Conservation (phyloP, 1,139 yeast genomes). For the Suhomyces anneliseae region DNA sequence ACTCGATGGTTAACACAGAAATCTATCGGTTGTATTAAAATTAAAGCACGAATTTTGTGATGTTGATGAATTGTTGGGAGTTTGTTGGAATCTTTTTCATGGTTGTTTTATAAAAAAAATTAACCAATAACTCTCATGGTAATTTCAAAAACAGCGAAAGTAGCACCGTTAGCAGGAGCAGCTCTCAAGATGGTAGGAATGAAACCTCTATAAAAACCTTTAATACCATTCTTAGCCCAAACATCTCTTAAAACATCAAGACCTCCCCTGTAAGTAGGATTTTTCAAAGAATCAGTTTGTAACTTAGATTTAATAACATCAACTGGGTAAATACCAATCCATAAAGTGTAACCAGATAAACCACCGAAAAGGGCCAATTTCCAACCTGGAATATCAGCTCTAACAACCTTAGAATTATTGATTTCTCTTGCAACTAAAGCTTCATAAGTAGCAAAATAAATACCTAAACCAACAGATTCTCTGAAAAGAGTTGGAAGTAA, state of each 20-base stretch:
- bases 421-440: conserved; percentile 72
- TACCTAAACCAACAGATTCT: conserved; percentile 86
- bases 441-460: conserved; percentile 86
- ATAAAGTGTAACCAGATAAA: conserved; percentile 79
- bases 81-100: too few species aligned
- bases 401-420: conserved; percentile 33
- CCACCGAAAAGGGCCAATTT: conserved; percentile 82
- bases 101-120: background rate
- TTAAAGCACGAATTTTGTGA: too few species aligned
- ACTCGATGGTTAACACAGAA: too few species aligned
- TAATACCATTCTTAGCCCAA: conserved; percentile 55
- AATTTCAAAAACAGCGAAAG: conserved; percentile 87
- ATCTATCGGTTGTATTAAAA: too few species aligned
- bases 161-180: conserved; percentile 96
- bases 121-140: conserved; percentile 66
- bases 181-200: conserved; percentile 90
- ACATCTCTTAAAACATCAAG: conserved; percentile 57
- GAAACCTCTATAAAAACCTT: conserved; percentile 86
- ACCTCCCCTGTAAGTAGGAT: conserved; percentile 51
- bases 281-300: conserved; percentile 72
- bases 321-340: conserved; percentile 79
- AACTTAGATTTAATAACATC: conserved; percentile 84
- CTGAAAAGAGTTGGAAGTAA: conserved; percentile 75
- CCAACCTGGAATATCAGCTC: conserved; percentile 81
- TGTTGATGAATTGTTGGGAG: background rate